Evolutionary conservation across 108 stramenopile genomes (phyloP), one percentile per base, ranked within the genome.

Genomic region (Stephanodiscus triporus): DNA sequence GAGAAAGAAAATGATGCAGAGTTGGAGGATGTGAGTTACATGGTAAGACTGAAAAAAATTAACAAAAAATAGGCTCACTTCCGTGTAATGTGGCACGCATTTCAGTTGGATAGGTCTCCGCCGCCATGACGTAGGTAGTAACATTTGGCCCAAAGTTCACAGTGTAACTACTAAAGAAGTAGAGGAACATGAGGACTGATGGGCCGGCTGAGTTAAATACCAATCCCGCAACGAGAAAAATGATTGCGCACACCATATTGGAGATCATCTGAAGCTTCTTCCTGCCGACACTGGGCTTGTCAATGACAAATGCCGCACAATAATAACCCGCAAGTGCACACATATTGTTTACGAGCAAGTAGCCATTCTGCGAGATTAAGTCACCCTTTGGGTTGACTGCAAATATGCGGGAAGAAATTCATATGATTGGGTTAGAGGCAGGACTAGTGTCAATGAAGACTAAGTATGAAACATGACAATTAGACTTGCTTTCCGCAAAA

Each of bases 21-120:
- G 20, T 9, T 24, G 11, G 23, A 53, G 7, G 1, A 19, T 19
- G 2, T 24, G 23, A 20, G 13, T 53, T 53, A 4, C 6, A 10
- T 34, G 32, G 4, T 4, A 5, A 34, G 32, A 34, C 32, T 34
- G 32, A 34, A 19, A 16, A 17, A 20, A 24, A 20, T 2, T 19
- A 20, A 8, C 8, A 16, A 20, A 7, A 2, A 20, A 20, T 2
- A 7, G 1, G 20, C 51, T 53, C 23, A 53, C 51, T 53, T 16
- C 72, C 72, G n/a, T 73, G 72, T 14, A 30, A 61, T 26, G 72
- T 73, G 22, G 62, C 72, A 16, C 72, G 62, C 24, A 73, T 14
- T 22, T 73, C 72, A 22, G 72, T 48, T 40, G 72, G 72, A 61
- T 64, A 73, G 2, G 72, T 73, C 64, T 73, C 72, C 2, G 72